Evolutionary conservation across 371 early-diverging fungal species (phyloP), one percentile per base, ranked within the genome.

Genomic region (Sporodiniella umbellata): DNA sequence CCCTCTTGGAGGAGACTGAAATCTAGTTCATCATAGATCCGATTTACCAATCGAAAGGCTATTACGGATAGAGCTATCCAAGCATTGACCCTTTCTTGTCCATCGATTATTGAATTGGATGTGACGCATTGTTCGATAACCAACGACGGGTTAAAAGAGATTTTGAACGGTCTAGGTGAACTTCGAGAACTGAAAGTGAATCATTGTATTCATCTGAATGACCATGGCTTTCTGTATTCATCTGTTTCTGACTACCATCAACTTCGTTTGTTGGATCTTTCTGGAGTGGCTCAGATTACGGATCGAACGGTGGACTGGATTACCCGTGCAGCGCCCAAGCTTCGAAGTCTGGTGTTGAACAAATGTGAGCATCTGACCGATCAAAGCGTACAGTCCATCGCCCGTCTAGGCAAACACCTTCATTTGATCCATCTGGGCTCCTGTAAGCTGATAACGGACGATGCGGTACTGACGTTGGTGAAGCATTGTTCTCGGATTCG

Each of bases 391-490:
- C 54, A 64, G n/a, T 63, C 66, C 7, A 70, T 85, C 25, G 65
- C 79, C 25, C 54, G 60, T 1, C 53, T 85, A 40, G 83, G 83
- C 10, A 72, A 77, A 15, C 74, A 79, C 42, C 51, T 85, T 22
- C 85, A 85, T 46, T 82, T 81, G 45, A 63, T 85, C 30, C 81
- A 81, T 55, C 51, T 85, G 31, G 85, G 85, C 3, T 80, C 78
- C 38, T 85, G 85, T 38, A 54, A 56, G 12, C 67, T 66, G n/a
- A 51, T 85, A 24, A 83, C 85, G 8, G 83, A 85, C 48, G 48
- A 58, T 30, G 66, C 75, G 18, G 69, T 85, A 17, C 54, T 65
- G 18, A 66, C 75, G 11, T 50, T 85, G 21, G 72, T 78, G 3
- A 66, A 68, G 15, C 63, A 75, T 38, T 85, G 85, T 54, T 77